Evolutionary conservation across 2,329 filamentous ascomycete genomes (phyloP).

Genomic region (Dactylellina leptospora): DNA sequence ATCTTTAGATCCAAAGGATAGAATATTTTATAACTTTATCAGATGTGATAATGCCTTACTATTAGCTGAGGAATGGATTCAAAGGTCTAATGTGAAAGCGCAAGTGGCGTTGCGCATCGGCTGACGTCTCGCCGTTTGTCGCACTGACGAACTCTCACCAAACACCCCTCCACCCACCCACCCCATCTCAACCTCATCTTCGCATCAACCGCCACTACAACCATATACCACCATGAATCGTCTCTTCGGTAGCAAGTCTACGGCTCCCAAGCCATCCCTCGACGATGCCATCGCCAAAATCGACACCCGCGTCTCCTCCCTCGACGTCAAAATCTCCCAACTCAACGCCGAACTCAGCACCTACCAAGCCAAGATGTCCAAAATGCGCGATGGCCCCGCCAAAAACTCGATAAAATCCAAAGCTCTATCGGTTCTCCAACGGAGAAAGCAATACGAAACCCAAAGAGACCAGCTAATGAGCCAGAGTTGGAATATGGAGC

Average conservation of each 20-base stretch:
- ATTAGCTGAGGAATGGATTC: no score
- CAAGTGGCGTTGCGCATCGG: constrained; percentile 1
- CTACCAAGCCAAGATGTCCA: constrained; percentile 85
- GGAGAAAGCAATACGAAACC: constrained; percentile 90
- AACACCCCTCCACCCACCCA: constrained; percentile 12
- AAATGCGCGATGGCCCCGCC: constrained; percentile 94
- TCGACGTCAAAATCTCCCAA: constrained; percentile 93
- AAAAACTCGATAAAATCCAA: constrained; percentile 93
- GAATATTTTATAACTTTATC: no score
- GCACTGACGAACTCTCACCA: constrained; percentile 15
- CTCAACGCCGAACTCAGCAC: constrained; percentile 88
- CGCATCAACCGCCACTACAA: not conserved
- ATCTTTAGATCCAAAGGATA: no score
- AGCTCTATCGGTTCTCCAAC: constrained; percentile 90
- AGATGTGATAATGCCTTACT: no score
- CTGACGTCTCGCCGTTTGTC: constrained; percentile 25
- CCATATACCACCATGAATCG: constrained; percentile 77
- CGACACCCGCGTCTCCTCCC: constrained; percentile 73
- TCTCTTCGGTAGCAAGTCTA: constrained; percentile 87
- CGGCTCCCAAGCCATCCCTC: constrained; percentile 88
- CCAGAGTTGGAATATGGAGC: constrained; percentile 99
- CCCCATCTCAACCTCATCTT: not conserved
- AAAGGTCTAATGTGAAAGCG: not conserved
- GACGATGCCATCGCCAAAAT: constrained; percentile 83
- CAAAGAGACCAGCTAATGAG: constrained; percentile 92